Evolutionary conservation across 495 filamentous ascomycete species (phyloP).

Genomic region (Aspergillus saccharolyticus): DNA sequence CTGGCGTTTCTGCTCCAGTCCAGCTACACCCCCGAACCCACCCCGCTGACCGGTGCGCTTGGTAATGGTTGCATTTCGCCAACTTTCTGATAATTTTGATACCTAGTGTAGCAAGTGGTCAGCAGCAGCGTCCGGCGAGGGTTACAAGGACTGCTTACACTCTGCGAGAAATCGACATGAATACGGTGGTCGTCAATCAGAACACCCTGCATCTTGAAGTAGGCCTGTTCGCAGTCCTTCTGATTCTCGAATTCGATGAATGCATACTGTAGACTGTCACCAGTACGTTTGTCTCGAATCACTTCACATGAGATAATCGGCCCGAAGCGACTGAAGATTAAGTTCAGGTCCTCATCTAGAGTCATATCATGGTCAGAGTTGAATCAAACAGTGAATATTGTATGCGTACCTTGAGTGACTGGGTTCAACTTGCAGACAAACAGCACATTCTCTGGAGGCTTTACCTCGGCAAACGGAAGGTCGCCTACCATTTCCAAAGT

Average conservation of each 20-base stretch:
- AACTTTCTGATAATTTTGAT: conserved; percentile 81
- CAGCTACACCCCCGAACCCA: conserved; percentile 84
- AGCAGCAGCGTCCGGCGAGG: conserved; percentile 19
- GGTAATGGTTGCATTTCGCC: conserved; percentile 80
- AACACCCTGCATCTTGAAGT: conserved; percentile 97
- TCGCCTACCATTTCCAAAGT: conserved; percentile 98
- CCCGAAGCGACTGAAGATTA: conserved; percentile 96
- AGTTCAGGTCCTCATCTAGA: conserved; percentile 83
- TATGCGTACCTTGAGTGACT: conserved; percentile 66
- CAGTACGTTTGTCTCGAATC: conserved; percentile 88
- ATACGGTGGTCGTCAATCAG: conserved; percentile 97
- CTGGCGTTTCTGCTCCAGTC: conserved; percentile 83
- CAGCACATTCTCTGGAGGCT: conserved; percentile 92
- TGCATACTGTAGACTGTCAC: conserved; percentile 93
- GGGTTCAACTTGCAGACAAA: conserved; percentile 99
- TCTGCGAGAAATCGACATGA: conserved; percentile 98
- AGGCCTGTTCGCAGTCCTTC: conserved; percentile 88
- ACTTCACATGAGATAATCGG: conserved; percentile 94
- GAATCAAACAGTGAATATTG: neutral
- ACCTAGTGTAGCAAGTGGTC: conserved; percentile 41
- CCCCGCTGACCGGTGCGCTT: conserved; percentile 69
- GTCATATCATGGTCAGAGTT: conserved; percentile 5
- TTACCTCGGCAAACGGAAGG: conserved; percentile 95
- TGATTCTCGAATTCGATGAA: conserved; percentile 97
- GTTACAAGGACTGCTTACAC: conserved; percentile 49